These are phyloP conservation scores for Fusarium vanettenii DNA, from an alignment of 2,329 filamentous ascomycete species.

Conservation along the genomic window DNA sequence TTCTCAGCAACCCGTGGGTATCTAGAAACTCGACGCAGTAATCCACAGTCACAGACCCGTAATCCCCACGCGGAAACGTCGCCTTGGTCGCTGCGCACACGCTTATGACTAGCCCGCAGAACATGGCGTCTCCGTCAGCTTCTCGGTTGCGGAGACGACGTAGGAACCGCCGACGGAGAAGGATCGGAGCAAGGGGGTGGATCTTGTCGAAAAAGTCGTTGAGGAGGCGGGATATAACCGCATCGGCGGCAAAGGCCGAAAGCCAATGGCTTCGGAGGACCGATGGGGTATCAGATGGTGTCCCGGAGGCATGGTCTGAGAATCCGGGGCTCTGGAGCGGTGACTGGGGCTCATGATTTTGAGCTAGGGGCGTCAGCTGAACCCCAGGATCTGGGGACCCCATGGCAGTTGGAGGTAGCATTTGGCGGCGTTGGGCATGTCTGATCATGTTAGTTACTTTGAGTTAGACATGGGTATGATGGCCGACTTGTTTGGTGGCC, in stretches of 20 bases:
- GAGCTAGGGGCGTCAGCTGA: not conserved
- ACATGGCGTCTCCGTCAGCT: conserved; percentile 41
- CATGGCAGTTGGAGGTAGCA: not conserved
- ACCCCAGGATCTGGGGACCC: not conserved
- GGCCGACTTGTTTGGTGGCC: conserved; percentile 35
- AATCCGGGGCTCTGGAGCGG: conserved; percentile 12
- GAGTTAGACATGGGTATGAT: not conserved
- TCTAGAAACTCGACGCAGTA: conserved; percentile 46
- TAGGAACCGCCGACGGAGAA: conserved; percentile 48
- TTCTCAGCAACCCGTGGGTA: conserved; percentile 39
- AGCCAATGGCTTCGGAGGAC: conserved; percentile 22
- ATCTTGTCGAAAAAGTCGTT: conserved; percentile 51
- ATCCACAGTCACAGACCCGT: conserved; percentile 43
- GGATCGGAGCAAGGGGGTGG: conserved; percentile 49
- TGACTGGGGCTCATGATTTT: conserved; percentile 1
- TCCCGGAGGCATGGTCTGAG: not conserved
- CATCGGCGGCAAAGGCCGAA: conserved; percentile 27
- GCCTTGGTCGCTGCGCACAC: conserved; percentile 50
- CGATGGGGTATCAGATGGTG: not conserved
- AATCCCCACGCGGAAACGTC: conserved; percentile 45
- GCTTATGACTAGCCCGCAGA: conserved; percentile 49
- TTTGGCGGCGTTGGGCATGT: conserved; percentile 5
- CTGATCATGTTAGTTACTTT: not conserved
- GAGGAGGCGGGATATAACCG: conserved; percentile 36
- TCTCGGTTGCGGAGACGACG: conserved; percentile 41